Conservation (phyloP, 108 stramenopile genomes). For the Pseudonitzschia delicatissima region DNA sequence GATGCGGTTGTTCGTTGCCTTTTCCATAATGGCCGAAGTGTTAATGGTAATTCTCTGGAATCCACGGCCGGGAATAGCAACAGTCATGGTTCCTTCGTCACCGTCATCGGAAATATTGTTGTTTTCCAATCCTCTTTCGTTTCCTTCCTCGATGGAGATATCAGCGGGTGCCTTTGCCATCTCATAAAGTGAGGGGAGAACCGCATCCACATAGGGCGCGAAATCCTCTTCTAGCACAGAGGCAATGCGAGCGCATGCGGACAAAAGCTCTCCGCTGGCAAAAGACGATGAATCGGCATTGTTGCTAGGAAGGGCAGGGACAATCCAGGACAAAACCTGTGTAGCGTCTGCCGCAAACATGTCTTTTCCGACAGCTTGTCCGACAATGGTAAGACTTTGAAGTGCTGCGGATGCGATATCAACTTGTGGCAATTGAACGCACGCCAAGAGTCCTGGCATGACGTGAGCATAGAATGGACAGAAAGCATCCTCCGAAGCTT, state of each 20-base stretch:
- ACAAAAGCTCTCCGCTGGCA: conserved; percentile 52
- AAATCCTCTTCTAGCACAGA: conserved; percentile 66
- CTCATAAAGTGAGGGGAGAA: conserved; percentile 69
- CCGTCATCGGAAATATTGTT: conserved; percentile 16
- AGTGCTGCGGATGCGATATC: conserved; percentile 64
- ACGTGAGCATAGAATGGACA: conserved; percentile 52
- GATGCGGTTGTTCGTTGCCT: conserved; percentile 61
- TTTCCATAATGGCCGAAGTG: conserved; percentile 73
- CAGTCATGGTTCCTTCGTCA: conserved; percentile 62
- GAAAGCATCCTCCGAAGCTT: conserved; percentile 62
- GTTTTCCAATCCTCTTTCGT: conserved; percentile 25
- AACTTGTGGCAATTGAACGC: conserved; percentile 19
- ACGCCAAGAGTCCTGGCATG: conserved; percentile 57
- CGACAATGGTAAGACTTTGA: conserved; percentile 74
- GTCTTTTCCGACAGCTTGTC: conserved; percentile 61
- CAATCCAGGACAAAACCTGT: conserved; percentile 50
- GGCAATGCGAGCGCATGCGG: conserved; percentile 80
- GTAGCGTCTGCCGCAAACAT: conserved; percentile 55
- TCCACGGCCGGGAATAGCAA: conserved; percentile 75
- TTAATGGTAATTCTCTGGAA: conserved; percentile 73
- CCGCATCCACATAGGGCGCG: conserved; percentile 48
- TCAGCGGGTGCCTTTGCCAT: conserved; percentile 50
- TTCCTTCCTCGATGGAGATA: conserved; percentile 48
- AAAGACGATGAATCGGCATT: neutral
- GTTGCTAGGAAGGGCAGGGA: conserved; percentile 38